phyloP scores from a whole-genome alignment of 768 basidiomycete species.

The Collybia sordida region DNA sequence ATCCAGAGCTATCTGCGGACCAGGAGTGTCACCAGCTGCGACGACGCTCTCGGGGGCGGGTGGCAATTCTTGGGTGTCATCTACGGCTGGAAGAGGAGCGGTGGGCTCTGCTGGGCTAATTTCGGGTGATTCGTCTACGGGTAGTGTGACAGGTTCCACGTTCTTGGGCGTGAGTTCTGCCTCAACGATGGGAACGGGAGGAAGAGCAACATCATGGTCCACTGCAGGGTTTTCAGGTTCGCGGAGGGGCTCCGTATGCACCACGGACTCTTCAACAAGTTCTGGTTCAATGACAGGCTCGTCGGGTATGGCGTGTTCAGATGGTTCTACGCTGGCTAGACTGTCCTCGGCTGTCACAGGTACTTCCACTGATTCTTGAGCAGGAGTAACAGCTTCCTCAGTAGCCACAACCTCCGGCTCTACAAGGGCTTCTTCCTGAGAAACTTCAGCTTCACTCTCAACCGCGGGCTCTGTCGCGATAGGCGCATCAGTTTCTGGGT shows the following conservation, averaged over 20 bases:
- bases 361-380: background rate
- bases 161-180: background rate
- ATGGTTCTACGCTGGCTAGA: background rate
- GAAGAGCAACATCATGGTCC: constrained; percentile 5
- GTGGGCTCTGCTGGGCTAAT: background rate
- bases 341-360: background rate
- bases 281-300: constrained; percentile 7
- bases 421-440: background rate
- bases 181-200: constrained; percentile 7
- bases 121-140: background rate
- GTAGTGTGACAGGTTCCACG: background rate
- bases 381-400: background rate
- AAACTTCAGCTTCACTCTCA: background rate
- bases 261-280: constrained; percentile 4
- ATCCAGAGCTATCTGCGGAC: constrained; percentile 4
- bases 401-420: background rate
- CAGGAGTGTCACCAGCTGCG: constrained; percentile 1
- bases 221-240: background rate
- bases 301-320: background rate
- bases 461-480: constrained; percentile 1
- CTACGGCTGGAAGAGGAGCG: background rate
- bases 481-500: too few relatives aligned
- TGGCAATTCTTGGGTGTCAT: background rate
- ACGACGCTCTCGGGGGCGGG: constrained; percentile 6
- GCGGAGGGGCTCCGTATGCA: constrained; percentile 8